Percentiles rank a stretch among this genome's conserved stretches.
phyloP scores from a whole-genome alignment of 2,329 filamentous ascomycete genomes.

The Metarhizium humberi region DNA sequence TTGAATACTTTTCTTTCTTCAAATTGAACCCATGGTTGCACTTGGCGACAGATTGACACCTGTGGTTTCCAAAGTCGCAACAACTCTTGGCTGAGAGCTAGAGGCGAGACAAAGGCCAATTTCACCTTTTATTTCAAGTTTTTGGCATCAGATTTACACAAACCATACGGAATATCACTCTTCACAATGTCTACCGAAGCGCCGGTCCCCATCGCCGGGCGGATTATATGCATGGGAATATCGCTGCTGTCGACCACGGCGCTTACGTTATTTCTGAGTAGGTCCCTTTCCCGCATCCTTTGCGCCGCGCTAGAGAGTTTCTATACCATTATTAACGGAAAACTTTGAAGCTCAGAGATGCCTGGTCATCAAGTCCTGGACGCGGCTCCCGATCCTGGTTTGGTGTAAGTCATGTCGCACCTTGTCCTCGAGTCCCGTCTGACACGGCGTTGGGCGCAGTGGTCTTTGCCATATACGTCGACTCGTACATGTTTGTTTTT shows the following conservation, averaged over 20 bases:
- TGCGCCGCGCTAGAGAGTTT: neutral
- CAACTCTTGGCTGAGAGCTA: too few relatives aligned
- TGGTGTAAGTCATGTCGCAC: conserved; percentile 27
- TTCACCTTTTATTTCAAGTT: too few relatives aligned
- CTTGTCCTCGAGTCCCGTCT: neutral
- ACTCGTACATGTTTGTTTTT: conserved; percentile 52
- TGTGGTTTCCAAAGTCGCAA: too few relatives aligned
- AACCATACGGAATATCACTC: too few relatives aligned
- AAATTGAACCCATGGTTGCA: too few relatives aligned
- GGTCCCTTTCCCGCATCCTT: conserved; percentile 5
- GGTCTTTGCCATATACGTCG: conserved; percentile 48
- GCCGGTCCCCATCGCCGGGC: neutral
- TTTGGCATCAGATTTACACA: too few relatives aligned
- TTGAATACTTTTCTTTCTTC: too few relatives aligned
- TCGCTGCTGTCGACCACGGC: conserved; percentile 24
- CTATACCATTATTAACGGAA: too few relatives aligned
- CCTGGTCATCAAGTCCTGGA: conserved; percentile 28
- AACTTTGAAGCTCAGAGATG: conserved; percentile 21
- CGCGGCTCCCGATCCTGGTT: conserved; percentile 29
- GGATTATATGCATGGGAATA: conserved; percentile 2
- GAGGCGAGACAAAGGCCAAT: too few relatives aligned
- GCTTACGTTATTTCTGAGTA: conserved; percentile 29
- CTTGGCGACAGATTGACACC: too few relatives aligned
- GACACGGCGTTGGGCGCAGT: conserved; percentile 28
- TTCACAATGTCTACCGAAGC: neutral